Base-by-base conservation (phyloP, 495 filamentous ascomycete species). In the Aspergillus ostianus region DNA sequence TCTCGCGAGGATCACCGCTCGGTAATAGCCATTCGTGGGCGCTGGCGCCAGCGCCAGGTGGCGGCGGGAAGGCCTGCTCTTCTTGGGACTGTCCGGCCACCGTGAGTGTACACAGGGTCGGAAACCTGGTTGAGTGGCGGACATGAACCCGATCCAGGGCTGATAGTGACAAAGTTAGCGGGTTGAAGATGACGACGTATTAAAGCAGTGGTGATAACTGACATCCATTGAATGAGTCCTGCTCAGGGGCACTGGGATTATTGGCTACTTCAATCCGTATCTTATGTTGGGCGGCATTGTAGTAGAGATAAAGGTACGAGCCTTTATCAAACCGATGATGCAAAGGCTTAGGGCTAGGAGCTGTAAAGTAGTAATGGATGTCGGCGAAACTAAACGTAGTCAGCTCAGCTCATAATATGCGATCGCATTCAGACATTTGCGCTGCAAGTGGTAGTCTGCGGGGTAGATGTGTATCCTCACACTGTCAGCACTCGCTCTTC, bases 301-400 rank as follows among this genome's bases (percentile, higher is more conserved):
- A 86, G 70, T 92, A 93, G 26, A 97, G 75, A 70, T 96, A 97
- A 45, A 97, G 77, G 65, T 96, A 96, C 15, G 91, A 96, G 51
- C 85, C 85, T 67, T 93, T 93, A 68, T 93, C 90, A 73, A 97
- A 97, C 26, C 92, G 86, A 72, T 96, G 90, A 67, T 93, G 88
- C 27, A 82, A 80, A 12, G 90, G 90, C 53, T 85, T 88, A 21
- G 81, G 77, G 2, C 83, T 82, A 3, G 91, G 90, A 18, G 82
- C 79, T 10, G 85, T 81, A 75, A 96, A 95, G 70, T 87, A 96
- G 72, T 93, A 97, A 74, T 96, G 92, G 48, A 95, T 79, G 70
- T 97, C 92, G 19, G 86, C 91, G 69, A 92, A 95, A 67, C 92
- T 97, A 72, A 12, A 41, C 36, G 3, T 15, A 17, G 36, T 41